Percentiles rank a stretch among this genome's conserved stretches.
Evolutionary conservation across 164 flowering plant genomes (phyloP).

Genomic region (Tetracentron sinense): DNA sequence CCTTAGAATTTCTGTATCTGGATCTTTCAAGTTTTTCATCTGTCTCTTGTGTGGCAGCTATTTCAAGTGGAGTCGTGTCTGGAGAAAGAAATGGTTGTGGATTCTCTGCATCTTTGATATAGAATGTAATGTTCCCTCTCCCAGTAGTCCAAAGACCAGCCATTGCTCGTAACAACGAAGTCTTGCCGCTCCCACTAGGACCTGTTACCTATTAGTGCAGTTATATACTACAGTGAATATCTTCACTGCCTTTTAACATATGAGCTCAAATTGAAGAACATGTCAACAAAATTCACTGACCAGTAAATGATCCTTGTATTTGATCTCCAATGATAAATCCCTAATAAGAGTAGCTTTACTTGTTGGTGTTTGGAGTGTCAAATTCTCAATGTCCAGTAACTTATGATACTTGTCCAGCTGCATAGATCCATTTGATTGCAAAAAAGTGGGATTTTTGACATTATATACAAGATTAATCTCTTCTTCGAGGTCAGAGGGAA

Average conservation of each 20-base stretch:
- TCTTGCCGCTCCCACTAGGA: slow-evolving; percentile 97
- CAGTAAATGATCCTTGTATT: slow-evolving; percentile 66
- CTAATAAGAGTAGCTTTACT: slow-evolving; percentile 52
- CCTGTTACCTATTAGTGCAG: slow-evolving; percentile 59
- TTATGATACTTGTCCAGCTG: slow-evolving; percentile 24
- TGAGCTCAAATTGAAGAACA: background rate
- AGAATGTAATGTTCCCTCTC: slow-evolving; percentile 67
- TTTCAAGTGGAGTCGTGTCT: slow-evolving; percentile 25
- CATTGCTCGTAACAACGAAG: slow-evolving; percentile 84
- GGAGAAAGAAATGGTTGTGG: slow-evolving; percentile 20
- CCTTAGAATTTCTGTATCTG: slow-evolving; percentile 28
- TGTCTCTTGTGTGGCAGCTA: slow-evolving; percentile 5
- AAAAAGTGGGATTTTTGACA: slow-evolving; percentile 14
- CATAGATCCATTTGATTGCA: slow-evolving; percentile 54
- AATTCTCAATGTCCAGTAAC: slow-evolving; percentile 55
- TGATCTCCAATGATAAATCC: slow-evolving; percentile 61
- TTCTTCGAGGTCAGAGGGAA: slow-evolving; percentile 31
- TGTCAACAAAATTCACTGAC: slow-evolving; percentile 34
- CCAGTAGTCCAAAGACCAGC: slow-evolving; percentile 98
- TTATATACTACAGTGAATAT: background rate
- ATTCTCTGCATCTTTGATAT: slow-evolving; percentile 34
- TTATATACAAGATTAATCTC: slow-evolving; percentile 44
- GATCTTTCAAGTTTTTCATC: slow-evolving; percentile 14
- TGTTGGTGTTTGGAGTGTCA: slow-evolving; percentile 79
- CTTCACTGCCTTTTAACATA: background rate